Evolutionary conservation across 352 stramenopile species (phyloP).

Genomic region (Phytophthora ohioensis): DNA sequence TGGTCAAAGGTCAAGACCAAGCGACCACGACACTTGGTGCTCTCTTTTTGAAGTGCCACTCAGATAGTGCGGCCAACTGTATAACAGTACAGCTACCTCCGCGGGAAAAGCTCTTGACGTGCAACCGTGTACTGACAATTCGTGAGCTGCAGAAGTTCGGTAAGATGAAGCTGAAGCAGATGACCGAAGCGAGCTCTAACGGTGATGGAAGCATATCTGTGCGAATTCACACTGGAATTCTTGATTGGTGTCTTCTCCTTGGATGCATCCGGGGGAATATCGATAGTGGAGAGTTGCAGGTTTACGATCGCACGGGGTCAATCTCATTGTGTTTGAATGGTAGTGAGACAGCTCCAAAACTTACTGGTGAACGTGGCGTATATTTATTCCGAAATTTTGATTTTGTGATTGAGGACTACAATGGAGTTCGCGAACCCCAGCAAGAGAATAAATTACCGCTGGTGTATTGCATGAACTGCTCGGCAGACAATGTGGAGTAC

Average conservation of each 20-base stretch:
- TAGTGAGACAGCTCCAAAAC: conserved; percentile 3
- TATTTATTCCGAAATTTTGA: conserved; percentile 49
- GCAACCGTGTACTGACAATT: conserved; percentile 30
- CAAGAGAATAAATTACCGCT: conserved; percentile 25
- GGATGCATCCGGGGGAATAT: conserved; percentile 47
- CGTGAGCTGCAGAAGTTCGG: conserved; percentile 34
- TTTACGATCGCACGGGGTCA: conserved; percentile 55
- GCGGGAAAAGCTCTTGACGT: conserved; percentile 26
- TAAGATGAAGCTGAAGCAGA: conserved; percentile 12
- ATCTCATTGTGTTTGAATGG: conserved; percentile 36
- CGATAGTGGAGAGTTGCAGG: conserved; percentile 46
- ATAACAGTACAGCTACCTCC: conserved; percentile 16
- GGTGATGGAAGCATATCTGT: conserved; percentile 9
- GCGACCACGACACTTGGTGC: conserved; percentile 41
- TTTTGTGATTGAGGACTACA: conserved; percentile 42
- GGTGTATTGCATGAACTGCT: conserved; percentile 37
- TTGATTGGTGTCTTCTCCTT: conserved; percentile 51
- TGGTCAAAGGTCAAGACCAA: conserved; percentile 1
- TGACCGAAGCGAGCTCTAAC: not conserved
- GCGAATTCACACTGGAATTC: conserved; percentile 21
- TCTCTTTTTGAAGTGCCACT: conserved; percentile 51
- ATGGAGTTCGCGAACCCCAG: conserved; percentile 4
- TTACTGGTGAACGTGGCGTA: conserved; percentile 20
- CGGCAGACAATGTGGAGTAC: conserved; percentile 28
- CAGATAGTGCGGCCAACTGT: conserved; percentile 20